Conservation (phyloP, 805 yeast species). For the Dipodascopsis uninucleata region DNA sequence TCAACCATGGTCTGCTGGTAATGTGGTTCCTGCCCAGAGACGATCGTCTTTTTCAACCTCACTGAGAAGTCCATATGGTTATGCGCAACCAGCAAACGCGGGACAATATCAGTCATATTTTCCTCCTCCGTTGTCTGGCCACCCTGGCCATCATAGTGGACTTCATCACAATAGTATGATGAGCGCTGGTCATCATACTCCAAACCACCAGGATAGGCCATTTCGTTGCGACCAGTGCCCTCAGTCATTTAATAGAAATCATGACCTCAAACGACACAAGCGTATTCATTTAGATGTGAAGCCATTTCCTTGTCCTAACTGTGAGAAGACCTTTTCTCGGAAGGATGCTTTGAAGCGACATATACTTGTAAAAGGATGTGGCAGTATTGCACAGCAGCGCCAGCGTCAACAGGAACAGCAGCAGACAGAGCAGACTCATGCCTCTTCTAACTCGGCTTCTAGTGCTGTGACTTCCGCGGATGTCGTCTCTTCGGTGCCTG, state of each 20-base stretch:
- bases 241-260: constrained; percentile 28
- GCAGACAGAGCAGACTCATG: background rate
- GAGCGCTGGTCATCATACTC: constrained; percentile 3
- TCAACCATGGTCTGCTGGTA: background rate
- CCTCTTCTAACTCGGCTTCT: background rate
- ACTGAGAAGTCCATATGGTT: constrained; percentile 3
- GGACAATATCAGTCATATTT: constrained; percentile 11
- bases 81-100: constrained; percentile 1
- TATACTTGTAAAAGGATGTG: constrained; percentile 26
- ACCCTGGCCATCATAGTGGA: constrained; percentile 3
- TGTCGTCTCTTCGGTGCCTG: too few species aligned
- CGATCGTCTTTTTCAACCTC: constrained; percentile 17
- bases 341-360: constrained; percentile 31
- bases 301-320: constrained; percentile 29
- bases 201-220: constrained; percentile 23
- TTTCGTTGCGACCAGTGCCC: constrained; percentile 29
- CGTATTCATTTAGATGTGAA: constrained; percentile 28
- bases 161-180: background rate
- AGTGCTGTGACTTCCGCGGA: constrained; percentile 1
- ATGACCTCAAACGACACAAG: constrained; percentile 29
- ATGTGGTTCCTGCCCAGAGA: constrained; percentile 8
- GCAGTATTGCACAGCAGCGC: constrained; percentile 5
- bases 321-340: constrained; percentile 29
- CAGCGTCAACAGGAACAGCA: background rate
- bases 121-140: constrained; percentile 16